A percentile compares a stretch with the other conserved stretches of the same genome.
Conservation (phyloP, 768 basidiomycete genomes). For the Mycena kentingensis region DNA sequence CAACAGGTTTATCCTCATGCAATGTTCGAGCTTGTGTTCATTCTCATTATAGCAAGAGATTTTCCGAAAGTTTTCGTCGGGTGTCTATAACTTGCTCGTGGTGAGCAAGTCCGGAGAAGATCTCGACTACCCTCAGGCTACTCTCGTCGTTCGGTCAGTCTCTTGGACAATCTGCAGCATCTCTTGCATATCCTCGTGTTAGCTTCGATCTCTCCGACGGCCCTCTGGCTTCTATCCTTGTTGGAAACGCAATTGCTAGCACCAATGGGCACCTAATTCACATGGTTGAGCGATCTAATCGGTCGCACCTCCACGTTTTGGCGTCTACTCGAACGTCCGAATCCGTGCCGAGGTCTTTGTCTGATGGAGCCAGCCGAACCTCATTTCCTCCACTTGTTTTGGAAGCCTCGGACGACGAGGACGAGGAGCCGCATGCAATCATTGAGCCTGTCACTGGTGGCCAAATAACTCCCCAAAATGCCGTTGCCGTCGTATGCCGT, state of each 20-base stretch:
- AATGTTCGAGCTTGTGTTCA: background rate
- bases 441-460: constrained; percentile 65
- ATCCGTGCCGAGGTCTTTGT: constrained; percentile 51
- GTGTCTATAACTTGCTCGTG: constrained; percentile 65
- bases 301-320: constrained; percentile 56
- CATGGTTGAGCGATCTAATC: constrained; percentile 62
- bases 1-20: constrained; percentile 28
- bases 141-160: constrained; percentile 63
- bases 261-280: constrained; percentile 58
- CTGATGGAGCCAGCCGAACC: constrained; percentile 49
- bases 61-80: constrained; percentile 51
- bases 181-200: constrained; percentile 2
- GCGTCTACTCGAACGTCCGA: constrained; percentile 42
- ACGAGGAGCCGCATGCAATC: constrained; percentile 40
- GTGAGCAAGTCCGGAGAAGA: constrained; percentile 61
- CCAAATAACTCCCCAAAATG: constrained; percentile 59
- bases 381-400: constrained; percentile 43
- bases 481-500: constrained; percentile 57
- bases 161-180: background rate
- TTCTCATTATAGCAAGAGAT: constrained; percentile 44
- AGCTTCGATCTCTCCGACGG: constrained; percentile 68
- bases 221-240: constrained; percentile 59
- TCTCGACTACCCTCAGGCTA: constrained; percentile 56
- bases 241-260: constrained; percentile 49
- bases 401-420: constrained; percentile 52